phyloP scores from a whole-genome alignment of 2,329 filamentous ascomycete genomes.

The Epichloe baconii region DNA sequence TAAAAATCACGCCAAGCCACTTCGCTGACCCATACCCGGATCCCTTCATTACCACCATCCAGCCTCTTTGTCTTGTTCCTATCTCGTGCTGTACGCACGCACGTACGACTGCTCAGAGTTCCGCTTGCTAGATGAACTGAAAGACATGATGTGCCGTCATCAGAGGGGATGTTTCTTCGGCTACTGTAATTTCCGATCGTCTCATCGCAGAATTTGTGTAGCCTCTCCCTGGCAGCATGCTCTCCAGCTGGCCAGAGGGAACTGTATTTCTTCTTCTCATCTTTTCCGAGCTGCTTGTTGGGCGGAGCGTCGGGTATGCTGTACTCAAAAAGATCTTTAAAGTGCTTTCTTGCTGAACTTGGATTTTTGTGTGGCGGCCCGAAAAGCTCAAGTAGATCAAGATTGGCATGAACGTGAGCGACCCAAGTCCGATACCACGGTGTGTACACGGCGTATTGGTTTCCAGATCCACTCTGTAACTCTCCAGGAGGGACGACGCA shows the following conservation, averaged over 20 bases:
- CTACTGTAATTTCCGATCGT: conserved; percentile 49
- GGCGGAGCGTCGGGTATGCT: conserved; percentile 48
- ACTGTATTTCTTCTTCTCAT: conserved; percentile 44
- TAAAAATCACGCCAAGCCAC: conserved; percentile 84
- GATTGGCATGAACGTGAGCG: conserved; percentile 55
- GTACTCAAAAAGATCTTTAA: conserved; percentile 44
- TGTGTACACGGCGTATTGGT: conserved; percentile 71
- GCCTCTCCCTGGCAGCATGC: conserved; percentile 50
- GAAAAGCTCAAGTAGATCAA: conserved; percentile 49
- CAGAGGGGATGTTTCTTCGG: conserved; percentile 51
- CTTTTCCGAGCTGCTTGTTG: conserved; percentile 45
- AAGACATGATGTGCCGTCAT: conserved; percentile 50
- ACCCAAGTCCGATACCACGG: conserved; percentile 76
- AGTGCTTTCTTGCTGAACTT: conserved; percentile 25
- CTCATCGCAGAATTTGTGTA: conserved; percentile 55
- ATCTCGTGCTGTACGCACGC: conserved; percentile 48
- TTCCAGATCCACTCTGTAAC: conserved; percentile 53
- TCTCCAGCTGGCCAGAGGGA: conserved; percentile 64
- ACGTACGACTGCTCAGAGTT: conserved; percentile 54
- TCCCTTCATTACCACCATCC: conserved; percentile 51
- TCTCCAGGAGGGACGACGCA: conserved; percentile 68
- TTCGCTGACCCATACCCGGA: conserved; percentile 66
- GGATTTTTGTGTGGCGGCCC: conserved; percentile 31
- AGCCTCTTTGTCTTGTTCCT: conserved; percentile 52
- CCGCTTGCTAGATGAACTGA: conserved; percentile 61